phyloP scores from a whole-genome alignment of 495 filamentous ascomycete genomes.

The Saxophila tyrrhenica region DNA sequence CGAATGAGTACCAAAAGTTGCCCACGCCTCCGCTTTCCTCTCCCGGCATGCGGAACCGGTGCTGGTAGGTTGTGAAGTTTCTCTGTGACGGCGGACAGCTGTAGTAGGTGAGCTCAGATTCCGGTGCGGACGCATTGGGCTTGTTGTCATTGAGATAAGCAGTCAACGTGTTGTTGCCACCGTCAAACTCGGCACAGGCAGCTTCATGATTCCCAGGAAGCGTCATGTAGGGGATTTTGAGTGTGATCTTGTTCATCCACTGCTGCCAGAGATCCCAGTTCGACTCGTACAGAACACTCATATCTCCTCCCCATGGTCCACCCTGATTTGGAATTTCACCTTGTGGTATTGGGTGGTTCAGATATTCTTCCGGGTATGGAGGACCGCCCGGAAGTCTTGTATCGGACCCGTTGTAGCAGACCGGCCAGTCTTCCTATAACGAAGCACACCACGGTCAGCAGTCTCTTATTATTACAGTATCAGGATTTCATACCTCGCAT shows the following conservation, averaged over 20 bases:
- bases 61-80: conserved; percentile 18
- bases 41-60: conserved; percentile 21
- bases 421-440: conserved; percentile 38
- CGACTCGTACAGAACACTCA: conserved; percentile 37
- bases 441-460: too few species aligned
- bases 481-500: conserved; percentile 32
- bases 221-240: conserved; percentile 42
- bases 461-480: too few species aligned
- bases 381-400: conserved; percentile 30
- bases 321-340: conserved; percentile 41
- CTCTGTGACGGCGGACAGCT: conserved; percentile 30
- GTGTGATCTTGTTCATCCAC: conserved; percentile 40
- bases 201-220: conserved; percentile 48
- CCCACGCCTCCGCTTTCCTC: conserved; percentile 7
- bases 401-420: conserved; percentile 43
- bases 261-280: conserved; percentile 30
- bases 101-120: conserved; percentile 36
- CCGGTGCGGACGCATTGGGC: conserved; percentile 24
- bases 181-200: conserved; percentile 43
- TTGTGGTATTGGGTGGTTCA: conserved; percentile 32
- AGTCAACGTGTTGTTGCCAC: conserved; percentile 35
- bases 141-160: conserved; percentile 35
- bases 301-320: conserved; percentile 37
- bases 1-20: conserved; percentile 23
- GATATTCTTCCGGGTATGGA: conserved; percentile 5